phyloP scores from a whole-genome alignment of 73 alveolate species.

The Durusdinium trenchii region DNA sequence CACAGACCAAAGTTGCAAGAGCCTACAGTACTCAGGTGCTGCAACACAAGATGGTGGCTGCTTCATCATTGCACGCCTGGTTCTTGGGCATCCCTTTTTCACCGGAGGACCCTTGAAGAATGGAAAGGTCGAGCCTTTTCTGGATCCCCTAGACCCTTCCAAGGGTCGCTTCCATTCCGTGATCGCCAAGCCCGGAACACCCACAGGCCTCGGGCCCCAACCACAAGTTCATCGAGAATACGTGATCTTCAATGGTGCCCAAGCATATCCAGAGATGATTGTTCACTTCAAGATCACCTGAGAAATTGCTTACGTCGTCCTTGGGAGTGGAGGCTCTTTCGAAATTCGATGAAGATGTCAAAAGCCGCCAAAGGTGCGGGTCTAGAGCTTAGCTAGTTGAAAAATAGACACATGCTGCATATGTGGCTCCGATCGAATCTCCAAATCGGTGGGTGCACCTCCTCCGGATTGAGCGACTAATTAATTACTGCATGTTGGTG shows the following conservation, averaged over 20 bases:
- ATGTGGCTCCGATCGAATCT: no score
- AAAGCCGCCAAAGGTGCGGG: no score
- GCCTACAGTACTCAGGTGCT: conserved; percentile 62
- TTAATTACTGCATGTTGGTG: no score
- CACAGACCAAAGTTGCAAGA: conserved; percentile 75
- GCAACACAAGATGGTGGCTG: not conserved
- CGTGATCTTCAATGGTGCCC: conserved; percentile 46
- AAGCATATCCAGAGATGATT: conserved; percentile 74
- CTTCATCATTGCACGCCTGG: conserved; percentile 69
- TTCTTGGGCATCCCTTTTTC: conserved; percentile 18
- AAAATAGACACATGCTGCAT: no score
- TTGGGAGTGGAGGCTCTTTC: no score
- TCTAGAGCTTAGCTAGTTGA: no score
- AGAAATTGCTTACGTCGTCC: no score
- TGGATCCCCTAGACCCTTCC: not conserved
- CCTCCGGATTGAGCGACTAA: no score
- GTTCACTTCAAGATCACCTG: conserved; percentile 37
- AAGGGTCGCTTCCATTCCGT: conserved; percentile 56
- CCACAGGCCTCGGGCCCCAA: not conserved
- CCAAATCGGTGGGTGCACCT: no score
- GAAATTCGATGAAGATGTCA: no score
- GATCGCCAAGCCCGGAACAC: conserved; percentile 57
- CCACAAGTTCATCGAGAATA: conserved; percentile 47
- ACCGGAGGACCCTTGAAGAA: conserved; percentile 48
- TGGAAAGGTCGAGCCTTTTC: conserved; percentile 10